phyloP scores from a whole-genome alignment of 2,329 filamentous ascomycete species.

The Colletotrichum abscissum region DNA sequence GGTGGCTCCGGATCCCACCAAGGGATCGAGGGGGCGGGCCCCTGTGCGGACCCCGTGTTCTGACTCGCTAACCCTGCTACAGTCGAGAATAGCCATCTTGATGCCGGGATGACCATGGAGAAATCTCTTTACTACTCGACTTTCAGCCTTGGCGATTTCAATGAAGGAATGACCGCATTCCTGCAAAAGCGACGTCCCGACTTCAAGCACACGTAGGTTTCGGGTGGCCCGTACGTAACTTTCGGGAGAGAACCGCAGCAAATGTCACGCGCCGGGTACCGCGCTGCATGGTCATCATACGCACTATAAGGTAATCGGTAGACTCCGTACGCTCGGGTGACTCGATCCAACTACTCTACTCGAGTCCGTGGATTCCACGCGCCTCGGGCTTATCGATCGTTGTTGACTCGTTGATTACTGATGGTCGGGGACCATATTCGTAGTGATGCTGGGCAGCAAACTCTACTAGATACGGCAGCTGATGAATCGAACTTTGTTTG shows the following conservation, averaged over 20 bases:
- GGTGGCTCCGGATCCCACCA: not conserved
- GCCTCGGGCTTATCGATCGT: too few species aligned
- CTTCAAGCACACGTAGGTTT: conserved; percentile 38
- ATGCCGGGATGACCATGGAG: conserved; percentile 50
- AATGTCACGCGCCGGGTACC: not conserved
- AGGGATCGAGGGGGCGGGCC: not conserved
- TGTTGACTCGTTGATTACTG: too few species aligned
- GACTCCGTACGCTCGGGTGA: not conserved
- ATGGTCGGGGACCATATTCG: not conserved
- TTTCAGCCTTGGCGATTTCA: conserved; percentile 51
- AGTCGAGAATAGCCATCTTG: conserved; percentile 55
- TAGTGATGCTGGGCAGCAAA: not conserved
- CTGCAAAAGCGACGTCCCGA: conserved; percentile 49
- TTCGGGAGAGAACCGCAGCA: conserved; percentile 6
- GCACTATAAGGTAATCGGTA: not conserved
- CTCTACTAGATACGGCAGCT: conserved; percentile 7
- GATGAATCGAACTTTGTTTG: not conserved
- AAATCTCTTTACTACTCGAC: conserved; percentile 50
- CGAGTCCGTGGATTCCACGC: not conserved
- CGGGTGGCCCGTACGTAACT: conserved; percentile 9
- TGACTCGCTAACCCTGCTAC: conserved; percentile 37
- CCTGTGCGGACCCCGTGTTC: not conserved
- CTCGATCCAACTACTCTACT: not conserved
- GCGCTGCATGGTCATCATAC: not conserved
- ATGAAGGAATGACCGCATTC: conserved; percentile 54